Evolutionary conservation across 202 grass and related monocot genomes (phyloP).

Genomic region (Bolboschoenoplectus hybrid): DNA sequence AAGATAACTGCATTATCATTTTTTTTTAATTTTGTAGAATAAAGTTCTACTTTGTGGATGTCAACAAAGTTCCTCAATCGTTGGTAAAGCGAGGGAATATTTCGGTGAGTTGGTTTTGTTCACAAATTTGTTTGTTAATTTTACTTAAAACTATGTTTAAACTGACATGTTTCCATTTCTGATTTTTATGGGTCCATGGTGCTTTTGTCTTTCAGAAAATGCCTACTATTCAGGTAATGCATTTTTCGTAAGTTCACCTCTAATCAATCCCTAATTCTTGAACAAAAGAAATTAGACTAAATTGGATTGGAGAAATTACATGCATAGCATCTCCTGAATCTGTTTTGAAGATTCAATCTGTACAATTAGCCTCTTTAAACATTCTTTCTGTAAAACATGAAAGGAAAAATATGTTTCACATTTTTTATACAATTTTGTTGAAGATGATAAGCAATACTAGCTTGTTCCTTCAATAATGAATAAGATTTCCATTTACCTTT

Average conservation of each 20-base stretch:
- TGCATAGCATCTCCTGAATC: not conserved
- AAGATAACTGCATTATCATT: constrained; percentile 18
- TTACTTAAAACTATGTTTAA: constrained; percentile 13
- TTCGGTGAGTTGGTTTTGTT: constrained; percentile 50
- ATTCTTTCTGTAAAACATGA: not conserved
- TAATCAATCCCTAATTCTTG: not conserved
- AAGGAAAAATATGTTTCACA: not conserved
- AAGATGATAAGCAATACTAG: not conserved
- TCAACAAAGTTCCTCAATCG: constrained; percentile 78
- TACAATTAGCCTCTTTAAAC: not conserved
- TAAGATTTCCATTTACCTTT: not conserved
- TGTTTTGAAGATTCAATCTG: not conserved
- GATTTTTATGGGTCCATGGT: constrained; percentile 5
- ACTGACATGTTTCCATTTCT: constrained; percentile 37
- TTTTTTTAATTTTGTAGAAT: constrained; percentile 49
- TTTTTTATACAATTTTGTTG: not conserved
- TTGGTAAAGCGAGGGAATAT: constrained; percentile 89
- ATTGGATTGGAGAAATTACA: not conserved
- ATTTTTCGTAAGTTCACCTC: not conserved
- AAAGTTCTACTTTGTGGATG: constrained; percentile 81
- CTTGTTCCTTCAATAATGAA: not conserved
- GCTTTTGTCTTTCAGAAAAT: constrained; percentile 68
- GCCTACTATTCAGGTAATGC: constrained; percentile 93
- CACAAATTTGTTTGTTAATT: not conserved
- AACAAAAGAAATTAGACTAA: not conserved